Evolutionary conservation across 78 protist genomes (phyloP).

Genomic region (Dictyostelium firmibasis): DNA sequence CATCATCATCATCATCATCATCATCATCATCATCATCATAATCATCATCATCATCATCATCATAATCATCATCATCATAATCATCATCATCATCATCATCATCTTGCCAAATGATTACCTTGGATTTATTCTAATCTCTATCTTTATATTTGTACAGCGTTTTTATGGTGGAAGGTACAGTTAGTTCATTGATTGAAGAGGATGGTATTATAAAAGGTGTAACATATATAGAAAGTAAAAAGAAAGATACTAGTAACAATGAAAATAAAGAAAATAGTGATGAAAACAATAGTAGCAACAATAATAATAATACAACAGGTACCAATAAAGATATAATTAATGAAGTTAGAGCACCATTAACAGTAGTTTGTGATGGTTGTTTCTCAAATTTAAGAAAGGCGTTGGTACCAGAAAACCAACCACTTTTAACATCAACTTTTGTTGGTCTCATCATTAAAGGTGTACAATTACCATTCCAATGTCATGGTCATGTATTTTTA

Average conservation of each 20-base stretch:
- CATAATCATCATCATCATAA: too few relatives aligned
- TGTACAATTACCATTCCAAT: conserved; percentile 46
- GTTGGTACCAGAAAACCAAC: background rate
- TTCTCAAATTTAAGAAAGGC: conserved; percentile 55
- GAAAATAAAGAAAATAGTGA: background rate
- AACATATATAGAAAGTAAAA: background rate
- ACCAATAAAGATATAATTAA: background rate
- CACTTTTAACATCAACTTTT: conserved; percentile 48
- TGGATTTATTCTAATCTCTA: too few relatives aligned
- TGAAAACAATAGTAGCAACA: conserved; percentile 24
- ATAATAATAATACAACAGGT: background rate
- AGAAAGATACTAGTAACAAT: background rate
- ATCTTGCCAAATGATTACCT: too few relatives aligned
- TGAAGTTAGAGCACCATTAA: conserved; percentile 72
- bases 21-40: too few relatives aligned
- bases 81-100: too few relatives aligned
- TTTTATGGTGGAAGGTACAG: conserved; percentile 77
- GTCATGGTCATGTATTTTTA: conserved; percentile 80
- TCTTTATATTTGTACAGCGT: too few relatives aligned
- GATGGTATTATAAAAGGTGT: conserved; percentile 50
- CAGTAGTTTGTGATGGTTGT: conserved; percentile 86
- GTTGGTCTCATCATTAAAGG: conserved; percentile 29
- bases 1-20: too few relatives aligned
- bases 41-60: too few relatives aligned
- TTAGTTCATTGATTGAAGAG: conserved; percentile 59